Percentiles rank a stretch among this genome's conserved stretches.
Conservation (phyloP, 1,284 basidiomycete genomes). For the Ustilago trichophora region DNA sequence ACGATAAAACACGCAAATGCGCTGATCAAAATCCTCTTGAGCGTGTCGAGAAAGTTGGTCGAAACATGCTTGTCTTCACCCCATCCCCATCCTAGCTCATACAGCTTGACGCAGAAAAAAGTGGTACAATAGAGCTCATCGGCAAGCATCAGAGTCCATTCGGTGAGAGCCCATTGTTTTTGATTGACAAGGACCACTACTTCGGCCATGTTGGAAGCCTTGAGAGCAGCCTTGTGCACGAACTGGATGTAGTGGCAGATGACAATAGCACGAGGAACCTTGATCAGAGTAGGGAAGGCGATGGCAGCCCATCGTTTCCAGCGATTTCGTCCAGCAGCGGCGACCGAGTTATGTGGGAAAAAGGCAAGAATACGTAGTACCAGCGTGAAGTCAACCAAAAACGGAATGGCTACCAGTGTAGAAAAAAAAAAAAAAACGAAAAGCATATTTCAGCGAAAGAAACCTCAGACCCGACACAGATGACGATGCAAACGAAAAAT, state of each 20-base stretch:
- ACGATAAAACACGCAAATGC: constrained; percentile 26
- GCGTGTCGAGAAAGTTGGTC: constrained; percentile 17
- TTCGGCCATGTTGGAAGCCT: constrained; percentile 9
- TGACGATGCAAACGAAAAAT: no score
- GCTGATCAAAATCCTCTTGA: constrained; percentile 19
- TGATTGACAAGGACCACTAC: constrained; percentile 19
- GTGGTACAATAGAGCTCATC: constrained; percentile 33
- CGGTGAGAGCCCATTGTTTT: constrained; percentile 17
- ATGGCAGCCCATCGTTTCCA: constrained; percentile 18
- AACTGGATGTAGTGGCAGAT: constrained; percentile 24
- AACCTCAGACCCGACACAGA: no score
- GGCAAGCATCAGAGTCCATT: constrained; percentile 30
- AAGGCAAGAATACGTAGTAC: constrained; percentile 28
- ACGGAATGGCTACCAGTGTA: constrained; percentile 25
- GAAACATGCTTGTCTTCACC: constrained; percentile 28
- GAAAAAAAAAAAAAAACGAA: neutral
- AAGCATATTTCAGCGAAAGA: neutral
- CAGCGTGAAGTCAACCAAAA: constrained; percentile 25
- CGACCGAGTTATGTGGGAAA: constrained; percentile 10
- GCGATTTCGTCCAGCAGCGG: constrained; percentile 5
- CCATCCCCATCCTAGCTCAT: constrained; percentile 38
- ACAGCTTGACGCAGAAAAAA: constrained; percentile 24
- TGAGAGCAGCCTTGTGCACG: neutral
- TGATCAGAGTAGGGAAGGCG: constrained; percentile 65
- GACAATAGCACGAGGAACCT: constrained; percentile 67